phyloP scores from a whole-genome alignment of 192 early-diverging fungal genomes.

The Backusella tarrabulga region DNA sequence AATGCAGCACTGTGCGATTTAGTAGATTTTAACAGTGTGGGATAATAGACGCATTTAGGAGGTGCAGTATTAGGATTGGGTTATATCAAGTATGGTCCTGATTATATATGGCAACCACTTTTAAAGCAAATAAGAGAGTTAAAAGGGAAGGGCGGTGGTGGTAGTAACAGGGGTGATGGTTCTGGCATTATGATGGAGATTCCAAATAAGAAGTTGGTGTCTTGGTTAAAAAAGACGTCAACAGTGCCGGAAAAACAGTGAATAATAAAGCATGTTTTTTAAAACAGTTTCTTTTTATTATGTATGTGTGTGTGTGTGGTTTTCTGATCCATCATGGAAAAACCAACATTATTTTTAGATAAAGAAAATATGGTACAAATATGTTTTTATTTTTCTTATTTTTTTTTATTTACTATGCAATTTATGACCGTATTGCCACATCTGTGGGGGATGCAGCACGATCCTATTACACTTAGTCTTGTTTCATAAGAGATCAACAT shows the following conservation, averaged over 20 bases:
- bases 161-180: not conserved
- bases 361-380: too few species aligned
- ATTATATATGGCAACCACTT: constrained; percentile 41
- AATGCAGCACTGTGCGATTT: not conserved
- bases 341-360: too few species aligned
- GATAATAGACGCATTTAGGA: constrained; percentile 54
- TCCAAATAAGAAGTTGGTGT: not conserved
- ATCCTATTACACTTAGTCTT: too few species aligned
- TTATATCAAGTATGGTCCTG: constrained; percentile 52
- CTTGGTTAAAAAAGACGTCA: not conserved
- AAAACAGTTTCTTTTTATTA: too few species aligned
- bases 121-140: constrained; percentile 1
- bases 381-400: too few species aligned
- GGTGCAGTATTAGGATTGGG: constrained; percentile 62
- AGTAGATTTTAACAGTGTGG: too few species aligned
- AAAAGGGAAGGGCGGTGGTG: not conserved
- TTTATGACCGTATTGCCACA: too few species aligned
- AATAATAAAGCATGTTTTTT: not conserved
- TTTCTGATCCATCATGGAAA: too few species aligned
- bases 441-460: too few species aligned
- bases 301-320: too few species aligned
- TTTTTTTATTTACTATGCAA: too few species aligned
- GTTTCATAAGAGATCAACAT: too few species aligned
- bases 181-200: constrained; percentile 10
- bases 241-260: not conserved